A percentile compares a stretch with the other conserved stretches of the same genome.
Evolutionary conservation across 129 eudicot species (phyloP).

Genomic region (Saposhnikovia divaricata): DNA sequence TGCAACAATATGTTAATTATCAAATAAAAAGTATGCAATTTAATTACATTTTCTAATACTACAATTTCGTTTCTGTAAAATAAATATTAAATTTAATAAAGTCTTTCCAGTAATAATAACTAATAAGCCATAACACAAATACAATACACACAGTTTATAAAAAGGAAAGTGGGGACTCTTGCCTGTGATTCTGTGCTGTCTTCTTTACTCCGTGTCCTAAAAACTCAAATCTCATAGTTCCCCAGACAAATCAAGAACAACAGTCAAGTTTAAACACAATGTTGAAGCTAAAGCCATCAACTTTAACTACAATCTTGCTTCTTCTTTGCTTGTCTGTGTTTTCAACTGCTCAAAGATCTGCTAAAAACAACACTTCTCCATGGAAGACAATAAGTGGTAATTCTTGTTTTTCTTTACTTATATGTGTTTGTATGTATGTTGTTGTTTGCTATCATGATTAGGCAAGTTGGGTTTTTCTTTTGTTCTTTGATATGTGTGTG

Average conservation of each 20-base stretch:
- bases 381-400: slow-evolving; percentile 10
- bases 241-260: background rate
- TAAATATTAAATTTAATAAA: too few relatives aligned
- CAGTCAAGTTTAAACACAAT: background rate
- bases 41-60: too few relatives aligned
- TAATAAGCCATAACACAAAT: too few relatives aligned
- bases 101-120: too few relatives aligned
- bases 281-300: background rate
- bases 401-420: background rate
- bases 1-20: too few relatives aligned
- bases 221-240: background rate
- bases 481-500: background rate
- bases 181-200: background rate
- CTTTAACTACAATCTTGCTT: background rate
- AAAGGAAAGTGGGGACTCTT: background rate
- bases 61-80: too few relatives aligned
- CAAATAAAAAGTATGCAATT: too few relatives aligned
- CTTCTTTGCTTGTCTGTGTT: slow-evolving; percentile 22
- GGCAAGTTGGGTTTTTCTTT: background rate
- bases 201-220: background rate
- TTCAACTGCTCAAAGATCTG: slow-evolving; percentile 34
- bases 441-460: background rate
- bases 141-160: background rate
- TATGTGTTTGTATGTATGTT: background rate
- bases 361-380: background rate